phyloP scores from a whole-genome alignment of 164 flowering plant species.

The Cinnamomum micranthum region DNA sequence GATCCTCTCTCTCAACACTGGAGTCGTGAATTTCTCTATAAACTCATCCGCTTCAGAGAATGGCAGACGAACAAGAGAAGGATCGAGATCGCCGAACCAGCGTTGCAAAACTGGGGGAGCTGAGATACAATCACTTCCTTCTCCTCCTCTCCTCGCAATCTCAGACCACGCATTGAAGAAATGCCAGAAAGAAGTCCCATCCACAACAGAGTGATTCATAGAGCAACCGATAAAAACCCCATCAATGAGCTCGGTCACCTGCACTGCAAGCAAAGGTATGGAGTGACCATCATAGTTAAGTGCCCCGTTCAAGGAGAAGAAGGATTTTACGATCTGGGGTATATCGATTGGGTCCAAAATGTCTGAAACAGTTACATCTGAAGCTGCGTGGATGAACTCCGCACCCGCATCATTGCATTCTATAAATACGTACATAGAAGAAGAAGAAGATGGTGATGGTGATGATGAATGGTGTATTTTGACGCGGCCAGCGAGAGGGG shows the following conservation, averaged over 20 bases:
- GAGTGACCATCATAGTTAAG: too few relatives aligned
- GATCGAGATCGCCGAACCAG: background rate
- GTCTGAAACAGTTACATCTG: conserved; percentile 27
- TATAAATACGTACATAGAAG: conserved; percentile 25
- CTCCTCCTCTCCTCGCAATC: too few relatives aligned
- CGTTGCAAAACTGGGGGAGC: conserved; percentile 3
- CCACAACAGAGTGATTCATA: too few relatives aligned
- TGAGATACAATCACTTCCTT: background rate
- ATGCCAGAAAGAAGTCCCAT: too few relatives aligned
- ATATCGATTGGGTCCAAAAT: conserved; percentile 42
- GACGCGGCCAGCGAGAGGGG: conserved; percentile 50
- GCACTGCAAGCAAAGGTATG: too few relatives aligned
- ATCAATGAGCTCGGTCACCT: too few relatives aligned
- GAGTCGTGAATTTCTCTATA: conserved; percentile 2
- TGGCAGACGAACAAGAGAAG: background rate
- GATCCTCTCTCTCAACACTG: conserved; percentile 13
- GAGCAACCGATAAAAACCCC: too few relatives aligned
- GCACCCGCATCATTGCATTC: conserved; percentile 56
- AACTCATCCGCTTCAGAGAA: background rate
- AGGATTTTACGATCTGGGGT: conserved; percentile 10
- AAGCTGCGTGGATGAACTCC: conserved; percentile 35
- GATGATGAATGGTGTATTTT: conserved; percentile 18
- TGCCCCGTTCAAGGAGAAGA: too few relatives aligned
- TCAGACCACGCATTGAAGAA: conserved; percentile 19
- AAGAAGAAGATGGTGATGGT: conserved; percentile 21